Evolutionary conservation across 1,284 basidiomycete genomes (phyloP).

Genomic region (Mrakiaceae sp.): DNA sequence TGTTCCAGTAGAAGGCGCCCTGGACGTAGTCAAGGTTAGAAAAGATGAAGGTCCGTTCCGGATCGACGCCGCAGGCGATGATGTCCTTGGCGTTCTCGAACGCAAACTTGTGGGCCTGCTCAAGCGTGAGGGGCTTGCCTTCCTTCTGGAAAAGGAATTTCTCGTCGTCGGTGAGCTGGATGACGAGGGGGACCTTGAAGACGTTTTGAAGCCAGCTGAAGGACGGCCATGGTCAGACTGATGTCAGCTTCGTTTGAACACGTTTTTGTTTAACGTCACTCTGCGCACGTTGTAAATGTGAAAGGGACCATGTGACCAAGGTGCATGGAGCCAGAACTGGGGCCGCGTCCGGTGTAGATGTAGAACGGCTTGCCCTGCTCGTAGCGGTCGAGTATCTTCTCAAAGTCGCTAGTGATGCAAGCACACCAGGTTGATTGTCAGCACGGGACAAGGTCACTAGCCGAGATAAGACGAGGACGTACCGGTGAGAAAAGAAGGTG

Average conservation of each 20-base stretch:
- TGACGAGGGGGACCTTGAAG: conserved; percentile 84
- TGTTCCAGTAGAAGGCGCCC: conserved; percentile 79
- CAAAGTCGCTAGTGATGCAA: conserved; percentile 58
- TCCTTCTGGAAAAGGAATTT: conserved; percentile 98
- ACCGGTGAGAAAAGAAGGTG: conserved; percentile 98
- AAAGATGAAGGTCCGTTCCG: conserved; percentile 95
- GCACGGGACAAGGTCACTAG: neutral
- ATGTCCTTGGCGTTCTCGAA: conserved; percentile 86
- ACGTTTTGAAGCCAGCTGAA: conserved; percentile 89
- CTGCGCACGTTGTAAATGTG: conserved; percentile 78
- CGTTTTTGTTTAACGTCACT: neutral
- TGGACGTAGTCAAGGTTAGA: conserved; percentile 64
- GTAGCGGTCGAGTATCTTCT: conserved; percentile 86
- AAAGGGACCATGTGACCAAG: conserved; percentile 97
- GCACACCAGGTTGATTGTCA: neutral
- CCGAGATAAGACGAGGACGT: conserved; percentile 23
- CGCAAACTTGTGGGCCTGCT: conserved; percentile 77
- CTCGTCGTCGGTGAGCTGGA: conserved; percentile 97
- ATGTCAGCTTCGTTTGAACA: neutral
- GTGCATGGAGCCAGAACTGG: conserved; percentile 95
- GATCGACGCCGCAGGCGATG: conserved; percentile 88
- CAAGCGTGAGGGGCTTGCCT: conserved; percentile 55
- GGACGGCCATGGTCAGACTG: neutral
- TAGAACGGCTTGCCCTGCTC: conserved; percentile 97
- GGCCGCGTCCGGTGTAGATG: conserved; percentile 94